A percentile compares a stretch with the other conserved stretches of the same genome.
Evolutionary conservation across 2,329 filamentous ascomycete genomes (phyloP).

Genomic region (Pestalotiopsis sp.): DNA sequence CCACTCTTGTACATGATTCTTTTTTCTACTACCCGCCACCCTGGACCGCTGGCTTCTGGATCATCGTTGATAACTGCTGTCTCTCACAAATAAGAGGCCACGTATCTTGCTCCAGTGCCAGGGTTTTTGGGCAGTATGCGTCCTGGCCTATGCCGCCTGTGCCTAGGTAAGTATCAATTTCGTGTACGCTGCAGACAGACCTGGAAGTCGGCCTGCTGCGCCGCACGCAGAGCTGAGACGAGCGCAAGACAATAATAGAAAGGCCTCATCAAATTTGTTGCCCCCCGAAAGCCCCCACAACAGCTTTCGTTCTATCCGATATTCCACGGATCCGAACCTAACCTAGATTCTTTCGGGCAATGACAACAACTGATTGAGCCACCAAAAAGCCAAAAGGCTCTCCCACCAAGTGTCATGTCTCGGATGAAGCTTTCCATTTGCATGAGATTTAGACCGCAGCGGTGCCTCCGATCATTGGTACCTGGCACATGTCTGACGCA

Average conservation of each 20-base stretch:
- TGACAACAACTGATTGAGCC: background rate
- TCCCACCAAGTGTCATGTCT: background rate
- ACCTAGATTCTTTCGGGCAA: background rate
- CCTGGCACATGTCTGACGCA: background rate
- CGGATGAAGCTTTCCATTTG: background rate
- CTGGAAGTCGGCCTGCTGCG: background rate
- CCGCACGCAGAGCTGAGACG: background rate
- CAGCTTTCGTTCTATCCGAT: background rate
- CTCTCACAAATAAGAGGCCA: background rate
- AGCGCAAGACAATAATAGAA: background rate
- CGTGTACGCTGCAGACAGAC: background rate
- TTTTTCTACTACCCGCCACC: background rate
- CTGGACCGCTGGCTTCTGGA: background rate
- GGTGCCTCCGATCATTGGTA: background rate
- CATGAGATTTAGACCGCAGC: background rate
- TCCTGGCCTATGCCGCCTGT: background rate
- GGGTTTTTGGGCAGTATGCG: background rate
- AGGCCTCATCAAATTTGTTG: background rate
- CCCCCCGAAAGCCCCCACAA: background rate
- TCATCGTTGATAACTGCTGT: background rate
- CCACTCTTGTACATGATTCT: background rate
- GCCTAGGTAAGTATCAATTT: background rate
- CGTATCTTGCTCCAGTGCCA: background rate
- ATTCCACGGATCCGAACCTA: background rate
- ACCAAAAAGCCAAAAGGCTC: background rate